These are phyloP conservation scores for Candolleomyces efflorescens DNA, from an alignment of 768 basidiomycete genomes.

Conservation along the genomic window DNA sequence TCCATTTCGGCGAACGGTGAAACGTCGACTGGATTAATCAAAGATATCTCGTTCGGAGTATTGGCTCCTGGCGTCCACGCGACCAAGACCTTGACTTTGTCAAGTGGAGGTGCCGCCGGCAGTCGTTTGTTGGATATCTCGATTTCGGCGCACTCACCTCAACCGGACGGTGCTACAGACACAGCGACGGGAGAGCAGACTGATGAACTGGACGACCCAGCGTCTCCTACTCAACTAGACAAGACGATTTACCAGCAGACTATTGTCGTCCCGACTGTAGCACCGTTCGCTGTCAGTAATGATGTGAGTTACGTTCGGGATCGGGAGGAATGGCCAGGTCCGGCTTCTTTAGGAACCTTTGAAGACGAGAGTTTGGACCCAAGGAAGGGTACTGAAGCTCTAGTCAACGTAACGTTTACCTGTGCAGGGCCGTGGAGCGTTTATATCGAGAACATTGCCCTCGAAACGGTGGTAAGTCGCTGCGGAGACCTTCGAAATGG, in stretches of 20 bases:
- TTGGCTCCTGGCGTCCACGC: conserved; percentile 54
- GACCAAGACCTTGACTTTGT: conserved; percentile 60
- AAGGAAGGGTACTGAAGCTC: conserved; percentile 49
- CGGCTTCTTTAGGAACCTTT: conserved; percentile 52
- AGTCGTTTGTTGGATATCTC: conserved; percentile 80
- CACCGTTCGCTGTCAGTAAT: conserved; percentile 53
- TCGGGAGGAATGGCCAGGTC: conserved; percentile 34
- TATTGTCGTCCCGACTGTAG: conserved; percentile 60
- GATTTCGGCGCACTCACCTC: conserved; percentile 52
- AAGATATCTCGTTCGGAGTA: conserved; percentile 63
- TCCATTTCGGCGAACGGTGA: conserved; percentile 58
- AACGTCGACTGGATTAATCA: conserved; percentile 68
- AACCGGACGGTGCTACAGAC: conserved; percentile 14
- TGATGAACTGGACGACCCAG: conserved; percentile 20
- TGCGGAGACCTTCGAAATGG: neutral
- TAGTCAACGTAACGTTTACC: conserved; percentile 47
- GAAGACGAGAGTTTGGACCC: conserved; percentile 52
- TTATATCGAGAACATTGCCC: conserved; percentile 43
- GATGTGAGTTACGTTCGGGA: conserved; percentile 50
- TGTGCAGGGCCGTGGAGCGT: conserved; percentile 56
- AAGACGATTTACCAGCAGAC: conserved; percentile 64
- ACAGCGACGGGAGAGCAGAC: conserved; percentile 11
- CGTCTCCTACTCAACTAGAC: conserved; percentile 20
- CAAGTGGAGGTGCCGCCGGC: conserved; percentile 58
- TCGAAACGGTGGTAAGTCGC: conserved; percentile 44